Percentiles rank a stretch among this genome's conserved stretches.
phyloP scores from a whole-genome alignment of 148 eudicot species.

The Persicaria tinctoria region DNA sequence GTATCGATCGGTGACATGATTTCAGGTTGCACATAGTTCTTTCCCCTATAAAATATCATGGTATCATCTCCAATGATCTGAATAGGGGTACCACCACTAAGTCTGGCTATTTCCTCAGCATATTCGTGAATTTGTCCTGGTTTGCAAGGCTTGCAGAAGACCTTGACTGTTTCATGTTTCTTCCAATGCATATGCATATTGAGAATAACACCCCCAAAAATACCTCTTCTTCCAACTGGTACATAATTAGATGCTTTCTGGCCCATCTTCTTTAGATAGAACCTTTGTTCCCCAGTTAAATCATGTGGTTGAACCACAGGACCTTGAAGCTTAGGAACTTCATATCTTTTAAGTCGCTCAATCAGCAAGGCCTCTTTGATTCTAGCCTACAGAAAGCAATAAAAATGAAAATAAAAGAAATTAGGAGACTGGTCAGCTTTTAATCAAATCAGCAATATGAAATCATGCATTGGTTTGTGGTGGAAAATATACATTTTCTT shows the following conservation, averaged over 20 bases:
- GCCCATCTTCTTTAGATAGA: conserved; percentile 87
- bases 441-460: background rate
- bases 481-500: background rate
- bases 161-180: conserved; percentile 93
- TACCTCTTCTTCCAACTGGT: conserved; percentile 86
- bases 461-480: background rate
- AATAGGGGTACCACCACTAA: conserved; percentile 86
- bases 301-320: conserved; percentile 65
- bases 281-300: conserved; percentile 78
- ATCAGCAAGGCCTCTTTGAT: conserved; percentile 64
- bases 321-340: conserved; percentile 70
- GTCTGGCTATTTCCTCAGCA: conserved; percentile 71
- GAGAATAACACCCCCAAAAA: conserved; percentile 92
- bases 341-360: conserved; percentile 78
- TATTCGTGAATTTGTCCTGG: conserved; percentile 81
- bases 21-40: conserved; percentile 83
- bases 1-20: conserved; percentile 93
- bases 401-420: background rate
- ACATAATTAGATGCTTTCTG: conserved; percentile 90
- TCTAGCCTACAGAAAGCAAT: conserved; percentile 48
- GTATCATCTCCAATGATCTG: conserved; percentile 82
- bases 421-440: background rate
- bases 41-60: conserved; percentile 81
- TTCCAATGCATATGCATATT: conserved; percentile 99
- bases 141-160: conserved; percentile 91